Conservation (phyloP, 768 basidiomycete genomes). For the Basidioascus undulatus region DNA sequence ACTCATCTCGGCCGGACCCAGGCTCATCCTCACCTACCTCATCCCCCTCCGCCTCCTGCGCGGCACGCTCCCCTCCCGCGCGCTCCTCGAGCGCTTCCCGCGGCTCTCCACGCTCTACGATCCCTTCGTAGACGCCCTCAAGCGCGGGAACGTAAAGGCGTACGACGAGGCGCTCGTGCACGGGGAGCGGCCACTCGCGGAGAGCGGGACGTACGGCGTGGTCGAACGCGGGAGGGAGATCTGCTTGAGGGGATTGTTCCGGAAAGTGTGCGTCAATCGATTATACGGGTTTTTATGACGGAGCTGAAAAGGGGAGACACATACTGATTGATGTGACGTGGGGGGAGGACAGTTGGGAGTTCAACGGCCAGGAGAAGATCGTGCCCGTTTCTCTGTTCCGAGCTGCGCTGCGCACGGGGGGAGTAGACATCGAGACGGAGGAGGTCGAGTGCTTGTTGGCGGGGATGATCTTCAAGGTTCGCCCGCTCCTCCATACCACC, state of each 20-base stretch:
- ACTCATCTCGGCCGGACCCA: no score
- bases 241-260: conserved; percentile 57
- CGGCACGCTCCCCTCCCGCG: conserved; percentile 57
- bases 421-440: conserved; percentile 31
- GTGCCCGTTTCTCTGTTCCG: conserved; percentile 65
- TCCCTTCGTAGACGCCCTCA: conserved; percentile 61
- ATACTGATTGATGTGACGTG: neutral
- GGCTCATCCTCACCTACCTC: conserved; percentile 73
- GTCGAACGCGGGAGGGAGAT: conserved; percentile 72
- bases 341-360: conserved; percentile 41
- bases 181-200: conserved; percentile 47
- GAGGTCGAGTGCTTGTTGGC: conserved; percentile 51
- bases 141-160: conserved; percentile 44
- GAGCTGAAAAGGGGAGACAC: neutral
- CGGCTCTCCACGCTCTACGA: conserved; percentile 43
- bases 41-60: conserved; percentile 69
- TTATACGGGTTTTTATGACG: neutral
- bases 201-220: conserved; percentile 62
- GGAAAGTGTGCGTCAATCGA: conserved; percentile 20
- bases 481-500: neutral
- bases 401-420: conserved; percentile 29
- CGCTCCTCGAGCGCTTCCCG: conserved; percentile 48
- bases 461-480: conserved; percentile 68
- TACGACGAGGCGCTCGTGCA: conserved; percentile 55
- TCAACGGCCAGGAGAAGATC: conserved; percentile 42